Evolutionary conservation across 306 rosid species (phyloP).

Genomic region (Oemleria cerasiformis): DNA sequence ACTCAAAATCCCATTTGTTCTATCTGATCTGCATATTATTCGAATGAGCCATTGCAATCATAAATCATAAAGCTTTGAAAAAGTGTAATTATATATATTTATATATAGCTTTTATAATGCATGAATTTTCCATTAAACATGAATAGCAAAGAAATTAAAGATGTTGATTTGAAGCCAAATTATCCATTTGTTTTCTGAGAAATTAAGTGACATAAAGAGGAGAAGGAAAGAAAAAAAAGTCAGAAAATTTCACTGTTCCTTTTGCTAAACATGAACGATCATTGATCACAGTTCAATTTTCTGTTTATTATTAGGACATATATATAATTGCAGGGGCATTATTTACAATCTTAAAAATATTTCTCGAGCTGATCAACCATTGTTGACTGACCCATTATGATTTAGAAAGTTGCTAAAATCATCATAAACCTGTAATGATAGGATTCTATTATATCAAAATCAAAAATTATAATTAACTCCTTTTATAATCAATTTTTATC

Average conservation of each 20-base stretch:
- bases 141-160: not conserved
- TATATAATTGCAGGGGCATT: conserved; percentile 32
- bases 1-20: conserved; percentile 25
- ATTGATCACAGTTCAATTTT: not conserved
- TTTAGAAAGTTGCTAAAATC: conserved; percentile 17
- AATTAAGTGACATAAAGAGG: not conserved
- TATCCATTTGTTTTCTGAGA: not conserved
- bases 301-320: not conserved
- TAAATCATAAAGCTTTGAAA: conserved; percentile 25
- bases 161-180: not conserved
- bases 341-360: conserved; percentile 2
- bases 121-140: not conserved
- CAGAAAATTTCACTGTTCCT: not conserved
- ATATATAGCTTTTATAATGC: not conserved
- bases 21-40: conserved; percentile 6
- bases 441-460: conserved; percentile 1
- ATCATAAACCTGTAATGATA: conserved; percentile 21
- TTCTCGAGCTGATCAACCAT: conserved; percentile 68
- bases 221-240: not conserved
- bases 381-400: conserved; percentile 44
- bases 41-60: conserved; percentile 14
- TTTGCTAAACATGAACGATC: not conserved
- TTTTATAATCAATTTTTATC: too few relatives aligned
- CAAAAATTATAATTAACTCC: not conserved
- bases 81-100: conserved; percentile 4